Percentiles rank a stretch among this genome's conserved stretches.
phyloP scores from a whole-genome alignment of 169 alveolate genomes.

The Cryptosporidium meleagridis region DNA sequence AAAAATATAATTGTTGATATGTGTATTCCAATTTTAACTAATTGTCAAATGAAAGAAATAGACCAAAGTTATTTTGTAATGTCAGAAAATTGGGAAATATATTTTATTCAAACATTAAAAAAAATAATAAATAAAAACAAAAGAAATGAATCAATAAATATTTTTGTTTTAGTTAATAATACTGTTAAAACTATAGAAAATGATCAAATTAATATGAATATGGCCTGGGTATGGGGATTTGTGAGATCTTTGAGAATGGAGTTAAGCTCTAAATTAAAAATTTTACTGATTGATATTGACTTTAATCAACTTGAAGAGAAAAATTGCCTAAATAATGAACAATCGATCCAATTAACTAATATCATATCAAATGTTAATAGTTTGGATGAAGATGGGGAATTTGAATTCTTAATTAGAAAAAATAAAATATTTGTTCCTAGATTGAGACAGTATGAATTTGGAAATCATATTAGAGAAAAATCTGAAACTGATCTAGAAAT shows the following conservation, averaged over 20 bases:
- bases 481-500: background rate
- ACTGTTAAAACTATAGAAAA: background rate
- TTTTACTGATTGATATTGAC: constrained; percentile 29
- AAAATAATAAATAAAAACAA: constrained; percentile 1
- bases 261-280: constrained; percentile 1
- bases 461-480: background rate
- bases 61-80: background rate
- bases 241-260: constrained; percentile 52
- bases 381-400: constrained; percentile 20
- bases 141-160: background rate
- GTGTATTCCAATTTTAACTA: background rate
- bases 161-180: constrained; percentile 14
- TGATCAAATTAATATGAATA: background rate
- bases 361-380: background rate
- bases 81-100: constrained; percentile 20
- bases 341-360: background rate
- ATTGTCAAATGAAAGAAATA: background rate
- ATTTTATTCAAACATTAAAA: background rate
- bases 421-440: constrained; percentile 47
- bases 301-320: background rate
- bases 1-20: background rate
- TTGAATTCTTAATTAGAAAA: constrained; percentile 15
- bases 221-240: constrained; percentile 72
- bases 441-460: background rate
- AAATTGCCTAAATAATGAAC: background rate